A percentile compares a stretch with the other conserved stretches of the same genome.
Evolutionary conservation across 78 protist species (phyloP).

Genomic region (Acrasis kona): DNA sequence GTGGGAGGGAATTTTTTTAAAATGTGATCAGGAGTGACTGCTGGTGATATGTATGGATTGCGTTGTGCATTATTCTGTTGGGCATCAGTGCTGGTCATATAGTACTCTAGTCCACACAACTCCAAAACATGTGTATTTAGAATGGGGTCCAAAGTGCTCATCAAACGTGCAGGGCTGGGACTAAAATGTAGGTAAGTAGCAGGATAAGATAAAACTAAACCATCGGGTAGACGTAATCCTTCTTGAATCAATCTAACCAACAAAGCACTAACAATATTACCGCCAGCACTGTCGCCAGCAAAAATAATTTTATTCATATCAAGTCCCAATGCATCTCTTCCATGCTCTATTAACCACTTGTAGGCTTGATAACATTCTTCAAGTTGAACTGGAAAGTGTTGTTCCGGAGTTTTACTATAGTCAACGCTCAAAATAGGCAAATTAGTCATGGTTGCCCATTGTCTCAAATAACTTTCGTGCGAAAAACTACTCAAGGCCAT

Average conservation of each 20-base stretch:
- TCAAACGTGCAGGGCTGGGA: conserved; percentile 10
- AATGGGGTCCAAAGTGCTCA: conserved; percentile 29
- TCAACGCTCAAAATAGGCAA: conserved; percentile 28
- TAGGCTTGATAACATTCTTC: conserved; percentile 33
- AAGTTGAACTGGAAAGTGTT: conserved; percentile 23
- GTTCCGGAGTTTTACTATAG: conserved; percentile 42
- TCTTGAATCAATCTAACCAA: not conserved
- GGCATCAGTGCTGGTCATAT: no score
- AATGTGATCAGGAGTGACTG: not conserved
- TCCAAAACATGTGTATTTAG: no score
- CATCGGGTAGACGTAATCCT: not conserved
- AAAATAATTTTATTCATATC: not conserved
- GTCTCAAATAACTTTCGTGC: conserved; percentile 11
- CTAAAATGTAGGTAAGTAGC: not conserved
- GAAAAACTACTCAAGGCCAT: conserved; percentile 22
- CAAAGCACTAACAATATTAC: conserved; percentile 18
- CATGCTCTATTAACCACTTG: conserved; percentile 20
- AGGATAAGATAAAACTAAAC: not conserved
- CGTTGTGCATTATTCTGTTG: no score
- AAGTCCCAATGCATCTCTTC: not conserved
- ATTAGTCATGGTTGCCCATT: conserved; percentile 7
- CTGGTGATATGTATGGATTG: not conserved
- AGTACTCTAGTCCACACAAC: no score
- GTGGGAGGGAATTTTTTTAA: not conserved
- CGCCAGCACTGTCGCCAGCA: conserved; percentile 44